Evolutionary conservation across 148 eudicot species (phyloP).

Genomic region (Heliosperma pusillum): DNA sequence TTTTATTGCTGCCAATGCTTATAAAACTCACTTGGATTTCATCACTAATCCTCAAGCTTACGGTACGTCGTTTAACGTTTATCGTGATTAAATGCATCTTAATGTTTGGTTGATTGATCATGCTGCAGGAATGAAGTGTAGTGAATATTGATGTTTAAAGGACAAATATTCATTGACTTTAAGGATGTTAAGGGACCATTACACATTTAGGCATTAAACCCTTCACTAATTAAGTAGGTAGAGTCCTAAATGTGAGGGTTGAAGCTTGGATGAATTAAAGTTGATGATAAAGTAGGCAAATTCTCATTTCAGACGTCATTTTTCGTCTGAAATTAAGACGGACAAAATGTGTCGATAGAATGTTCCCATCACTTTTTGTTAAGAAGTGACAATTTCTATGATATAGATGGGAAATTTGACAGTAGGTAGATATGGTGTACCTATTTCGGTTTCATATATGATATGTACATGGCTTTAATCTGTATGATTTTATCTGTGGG

Average conservation of each 20-base stretch:
- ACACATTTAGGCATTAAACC: background rate
- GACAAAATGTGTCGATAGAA: too few relatives aligned
- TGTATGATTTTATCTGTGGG: background rate
- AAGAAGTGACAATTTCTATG: too few relatives aligned
- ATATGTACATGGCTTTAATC: background rate
- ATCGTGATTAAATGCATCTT: background rate
- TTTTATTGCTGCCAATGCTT: slow-evolving; percentile 40
- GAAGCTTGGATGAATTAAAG: too few relatives aligned
- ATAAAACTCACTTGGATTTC: slow-evolving; percentile 39
- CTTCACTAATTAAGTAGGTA: slow-evolving; percentile 10
- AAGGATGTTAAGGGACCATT: slow-evolving; percentile 14
- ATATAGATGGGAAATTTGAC: too few relatives aligned
- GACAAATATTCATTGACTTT: background rate
- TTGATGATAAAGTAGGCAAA: too few relatives aligned
- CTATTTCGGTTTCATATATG: too few relatives aligned
- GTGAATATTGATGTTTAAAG: background rate
- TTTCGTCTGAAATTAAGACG: too few relatives aligned
- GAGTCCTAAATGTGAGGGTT: slow-evolving; percentile 7
- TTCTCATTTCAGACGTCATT: too few relatives aligned
- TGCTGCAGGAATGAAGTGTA: background rate
- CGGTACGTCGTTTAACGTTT: slow-evolving; percentile 38
- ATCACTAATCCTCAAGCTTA: slow-evolving; percentile 37
- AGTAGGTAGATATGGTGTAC: too few relatives aligned
- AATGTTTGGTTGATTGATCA: background rate
- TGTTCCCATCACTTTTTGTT: too few relatives aligned